A percentile compares a stretch with the other conserved stretches of the same genome.
Conservation (phyloP, 257 asterid genomes). For the Solanum chiquidenum region DNA sequence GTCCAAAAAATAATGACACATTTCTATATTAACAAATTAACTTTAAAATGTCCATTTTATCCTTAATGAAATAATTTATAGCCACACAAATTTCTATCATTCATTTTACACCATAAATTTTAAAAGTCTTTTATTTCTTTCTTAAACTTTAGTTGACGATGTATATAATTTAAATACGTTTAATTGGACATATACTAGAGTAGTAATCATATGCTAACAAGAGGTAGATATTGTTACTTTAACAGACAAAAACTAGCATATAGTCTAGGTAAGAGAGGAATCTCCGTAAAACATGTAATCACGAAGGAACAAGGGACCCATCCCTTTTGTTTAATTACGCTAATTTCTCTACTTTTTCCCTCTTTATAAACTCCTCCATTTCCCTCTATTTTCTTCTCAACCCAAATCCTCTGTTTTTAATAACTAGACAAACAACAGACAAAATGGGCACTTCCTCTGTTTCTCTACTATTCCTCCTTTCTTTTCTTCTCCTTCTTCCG, state of each 20-base stretch:
- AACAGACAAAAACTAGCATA: constrained; percentile 46
- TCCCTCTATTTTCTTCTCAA: constrained; percentile 2
- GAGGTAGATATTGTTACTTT: constrained; percentile 6
- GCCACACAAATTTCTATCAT: too few relatives aligned
- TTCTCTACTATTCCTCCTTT: constrained; percentile 10
- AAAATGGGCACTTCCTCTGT: constrained; percentile 18
- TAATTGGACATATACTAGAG: neutral
- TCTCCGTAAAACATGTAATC: constrained; percentile 66
- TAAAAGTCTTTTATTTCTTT: too few relatives aligned
- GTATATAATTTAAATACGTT: neutral
- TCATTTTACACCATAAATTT: too few relatives aligned
- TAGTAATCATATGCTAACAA: neutral
- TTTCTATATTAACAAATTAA: too few relatives aligned
- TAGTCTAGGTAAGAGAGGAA: constrained; percentile 7
- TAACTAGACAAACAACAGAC: neutral
- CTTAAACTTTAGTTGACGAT: neutral
- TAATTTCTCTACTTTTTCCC: constrained; percentile 30
- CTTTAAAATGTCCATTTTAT: too few relatives aligned
- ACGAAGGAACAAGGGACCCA: constrained; percentile 31
- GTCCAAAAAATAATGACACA: too few relatives aligned
- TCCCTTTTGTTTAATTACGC: constrained; percentile 55
- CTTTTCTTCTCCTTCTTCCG: constrained; percentile 16
- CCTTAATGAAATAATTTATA: too few relatives aligned
- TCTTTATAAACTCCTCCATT: constrained; percentile 24
- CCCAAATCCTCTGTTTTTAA: neutral